Evolutionary conservation across 1,284 basidiomycete genomes (phyloP), one percentile per base, ranked within the genome.

Genomic region (Xerocomus nothofagi): DNA sequence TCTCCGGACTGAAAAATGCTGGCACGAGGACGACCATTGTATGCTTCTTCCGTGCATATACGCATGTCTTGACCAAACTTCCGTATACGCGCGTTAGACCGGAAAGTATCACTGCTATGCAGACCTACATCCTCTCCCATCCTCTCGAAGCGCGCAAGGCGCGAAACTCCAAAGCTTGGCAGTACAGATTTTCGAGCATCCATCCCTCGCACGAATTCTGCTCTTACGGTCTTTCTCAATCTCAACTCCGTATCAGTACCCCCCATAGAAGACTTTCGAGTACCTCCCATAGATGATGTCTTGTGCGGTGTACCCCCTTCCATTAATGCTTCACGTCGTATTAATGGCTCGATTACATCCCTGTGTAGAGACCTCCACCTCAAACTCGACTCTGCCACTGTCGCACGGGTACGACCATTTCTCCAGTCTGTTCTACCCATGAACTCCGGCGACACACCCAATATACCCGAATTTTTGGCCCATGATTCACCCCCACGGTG

Each of bases 91-190:
- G 27, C 24, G 46, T 57, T 58, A 67, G 62, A 63, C 52, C 30
- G 52, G 36, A 56, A 41, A 12, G n/a, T 56, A 51, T 58, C 58
- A 24, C 48, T 61, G 5, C 39, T 65, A 4, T 57, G 54, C 44
- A 63, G 65, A 38, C 73, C 72, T 3, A 59, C 72, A n/a, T 62
- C 61, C 56, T 70, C 71, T 3, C 76, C 77, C 14, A 44, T 76
- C 11, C 59, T 80, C 31, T 73, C 75, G 21, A 56, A 56, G 8
- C 63, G 66, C 17, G 69, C 78, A 3, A 65, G 54, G 26, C 64
- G 58, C 4, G 63, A 73, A 55, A 78, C 75, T 23, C 75, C 72
- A 2, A 57, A 53, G 32, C 42, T 67, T 14, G 70, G 71, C 15
- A 34, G 29, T 24, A 38, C 48, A 24, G 42, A 30, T 21, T 59